Evolutionary conservation across 768 basidiomycete species (phyloP).

Genomic region (Russula brevipes): DNA sequence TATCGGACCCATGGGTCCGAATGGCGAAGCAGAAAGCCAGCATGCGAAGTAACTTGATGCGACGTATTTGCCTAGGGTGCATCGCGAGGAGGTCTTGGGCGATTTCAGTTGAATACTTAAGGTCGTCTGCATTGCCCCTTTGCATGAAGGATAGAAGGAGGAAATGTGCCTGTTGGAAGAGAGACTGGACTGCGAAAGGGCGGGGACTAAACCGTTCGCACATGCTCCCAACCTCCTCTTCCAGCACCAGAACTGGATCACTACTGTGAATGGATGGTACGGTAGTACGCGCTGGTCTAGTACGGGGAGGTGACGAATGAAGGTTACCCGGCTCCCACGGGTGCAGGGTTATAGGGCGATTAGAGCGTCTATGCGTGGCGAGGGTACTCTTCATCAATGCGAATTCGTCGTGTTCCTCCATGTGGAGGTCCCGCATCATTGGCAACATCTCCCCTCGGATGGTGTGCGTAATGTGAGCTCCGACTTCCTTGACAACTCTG

Average conservation of each 20-base stretch:
- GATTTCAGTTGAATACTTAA: background rate
- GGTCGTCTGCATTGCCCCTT: background rate
- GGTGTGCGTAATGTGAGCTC: background rate
- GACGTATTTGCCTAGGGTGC: background rate
- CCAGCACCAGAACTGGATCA: background rate
- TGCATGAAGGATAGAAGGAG: background rate
- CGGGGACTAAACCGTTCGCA: background rate
- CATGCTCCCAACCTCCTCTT: background rate
- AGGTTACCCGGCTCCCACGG: background rate
- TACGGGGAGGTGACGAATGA: background rate
- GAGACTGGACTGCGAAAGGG: background rate
- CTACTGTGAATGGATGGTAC: background rate
- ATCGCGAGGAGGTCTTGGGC: background rate
- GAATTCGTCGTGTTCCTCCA: background rate
- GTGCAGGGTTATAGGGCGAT: background rate
- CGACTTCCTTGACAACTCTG: background rate
- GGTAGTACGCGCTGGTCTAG: background rate
- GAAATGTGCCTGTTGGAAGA: background rate
- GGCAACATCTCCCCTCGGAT: background rate
- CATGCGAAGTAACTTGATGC: background rate
- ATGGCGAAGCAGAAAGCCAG: slow-evolving; percentile 6
- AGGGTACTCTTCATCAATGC: background rate
- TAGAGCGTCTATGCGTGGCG: background rate
- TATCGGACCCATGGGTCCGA: background rate
- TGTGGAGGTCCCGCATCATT: background rate